Percentiles rank a stretch among this genome's conserved stretches.
Conservation (phyloP, 805 yeast genomes). For the Starmerella powellii region DNA sequence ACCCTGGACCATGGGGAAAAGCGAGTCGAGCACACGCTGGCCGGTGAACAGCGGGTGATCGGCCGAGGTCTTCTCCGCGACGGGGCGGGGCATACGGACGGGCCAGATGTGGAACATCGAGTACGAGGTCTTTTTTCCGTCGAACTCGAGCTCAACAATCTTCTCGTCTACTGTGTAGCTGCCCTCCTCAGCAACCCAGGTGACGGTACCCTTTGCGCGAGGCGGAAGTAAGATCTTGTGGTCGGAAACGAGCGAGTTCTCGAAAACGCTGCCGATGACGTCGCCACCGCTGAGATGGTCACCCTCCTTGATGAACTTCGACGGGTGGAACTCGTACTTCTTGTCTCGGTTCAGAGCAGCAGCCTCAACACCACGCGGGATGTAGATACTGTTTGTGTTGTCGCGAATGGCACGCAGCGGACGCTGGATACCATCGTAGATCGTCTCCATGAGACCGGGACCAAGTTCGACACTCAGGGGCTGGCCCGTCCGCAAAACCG, state of each 20-base stretch:
- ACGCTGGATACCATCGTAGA: constrained; percentile 98
- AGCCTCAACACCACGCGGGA: constrained; percentile 96
- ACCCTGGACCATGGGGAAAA: constrained; percentile 99
- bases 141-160: constrained; percentile 85
- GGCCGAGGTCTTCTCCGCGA: constrained; percentile 83
- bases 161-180: constrained; percentile 84
- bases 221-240: constrained; percentile 95
- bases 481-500: constrained; percentile 94
- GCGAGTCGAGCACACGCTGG: constrained; percentile 94
- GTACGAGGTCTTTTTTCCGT: constrained; percentile 67
- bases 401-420: constrained; percentile 91
- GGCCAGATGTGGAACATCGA: constrained; percentile 99
- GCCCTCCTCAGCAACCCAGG: constrained; percentile 79
- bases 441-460: constrained; percentile 98
- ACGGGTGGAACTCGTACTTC: constrained; percentile 81
- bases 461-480: constrained; percentile 98
- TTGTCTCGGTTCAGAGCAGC: constrained; percentile 81
- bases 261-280: constrained; percentile 84
- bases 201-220: constrained; percentile 94
- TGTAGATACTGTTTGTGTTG: constrained; percentile 78
- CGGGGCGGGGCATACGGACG: constrained; percentile 98
- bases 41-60: constrained; percentile 94
- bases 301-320: constrained; percentile 58
- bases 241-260: constrained; percentile 82
- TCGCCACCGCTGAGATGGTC: constrained; percentile 99